Evolutionary conservation across 2,329 filamentous ascomycete species (phyloP).

Genomic region (Penicillium sp.): DNA sequence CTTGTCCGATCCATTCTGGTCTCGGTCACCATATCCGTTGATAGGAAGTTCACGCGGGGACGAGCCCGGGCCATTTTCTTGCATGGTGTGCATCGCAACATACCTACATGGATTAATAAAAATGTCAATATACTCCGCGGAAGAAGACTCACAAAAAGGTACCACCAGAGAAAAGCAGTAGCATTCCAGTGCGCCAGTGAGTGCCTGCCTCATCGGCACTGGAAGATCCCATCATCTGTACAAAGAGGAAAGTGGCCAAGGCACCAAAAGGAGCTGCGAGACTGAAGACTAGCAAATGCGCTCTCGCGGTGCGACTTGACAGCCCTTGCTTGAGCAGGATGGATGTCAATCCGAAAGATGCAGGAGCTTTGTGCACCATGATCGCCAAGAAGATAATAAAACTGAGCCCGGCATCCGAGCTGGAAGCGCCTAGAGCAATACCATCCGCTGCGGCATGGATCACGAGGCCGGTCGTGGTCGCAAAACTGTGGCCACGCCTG

Average conservation of each 20-base stretch:
- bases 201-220: conserved; percentile 58
- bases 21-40: conserved; percentile 48
- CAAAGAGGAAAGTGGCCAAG: conserved; percentile 75
- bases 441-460: conserved; percentile 95
- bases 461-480: conserved; percentile 90
- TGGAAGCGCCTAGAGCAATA: conserved; percentile 91
- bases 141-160: conserved; percentile 77
- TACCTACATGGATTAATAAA: conserved; percentile 58
- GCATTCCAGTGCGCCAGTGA: conserved; percentile 86
- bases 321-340: conserved; percentile 87
- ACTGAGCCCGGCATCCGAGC: conserved; percentile 73
- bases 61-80: conserved; percentile 58
- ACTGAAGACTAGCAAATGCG: conserved; percentile 87
- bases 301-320: conserved; percentile 78
- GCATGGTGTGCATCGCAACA: conserved; percentile 98
- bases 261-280: conserved; percentile 86
- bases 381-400: conserved; percentile 94
- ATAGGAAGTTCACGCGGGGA: conserved; percentile 33
- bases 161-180: conserved; percentile 91
- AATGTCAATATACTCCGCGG: conserved; percentile 3
- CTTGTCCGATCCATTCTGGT: conserved; percentile 37
- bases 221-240: conserved; percentile 64
- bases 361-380: conserved; percentile 95
- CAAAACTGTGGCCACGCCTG: conserved; percentile 57
- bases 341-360: conserved; percentile 90